Conservation (phyloP, 805 yeast species). For the Lipomyces lipofer region DNA sequence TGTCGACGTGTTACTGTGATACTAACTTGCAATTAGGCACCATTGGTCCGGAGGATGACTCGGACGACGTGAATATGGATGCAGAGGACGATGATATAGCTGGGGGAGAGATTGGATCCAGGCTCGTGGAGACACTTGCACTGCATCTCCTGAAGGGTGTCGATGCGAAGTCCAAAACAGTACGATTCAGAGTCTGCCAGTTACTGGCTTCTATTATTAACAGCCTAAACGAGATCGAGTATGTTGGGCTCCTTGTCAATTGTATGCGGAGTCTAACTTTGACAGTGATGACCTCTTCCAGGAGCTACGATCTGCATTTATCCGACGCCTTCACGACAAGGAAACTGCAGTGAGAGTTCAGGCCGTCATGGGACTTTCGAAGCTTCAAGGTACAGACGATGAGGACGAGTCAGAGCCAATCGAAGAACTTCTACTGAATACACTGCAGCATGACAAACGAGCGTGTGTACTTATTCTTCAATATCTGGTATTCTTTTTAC, state of each 20-base stretch:
- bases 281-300: conserved; percentile 59
- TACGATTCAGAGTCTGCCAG: conserved; percentile 78
- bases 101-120: conserved; percentile 46
- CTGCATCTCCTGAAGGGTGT: conserved; percentile 74
- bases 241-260: neutral
- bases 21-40: neutral
- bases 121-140: conserved; percentile 61
- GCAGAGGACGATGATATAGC: conserved; percentile 39
- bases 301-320: conserved; percentile 58
- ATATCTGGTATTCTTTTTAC: too few relatives aligned
- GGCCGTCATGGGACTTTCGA: conserved; percentile 75
- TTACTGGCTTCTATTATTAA: conserved; percentile 69
- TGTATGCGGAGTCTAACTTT: neutral
- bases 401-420: conserved; percentile 44
- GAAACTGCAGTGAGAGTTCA: conserved; percentile 80
- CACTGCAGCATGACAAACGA: conserved; percentile 73
- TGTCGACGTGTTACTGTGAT: too few relatives aligned
- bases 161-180: conserved; percentile 72
- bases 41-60: conserved; percentile 25
- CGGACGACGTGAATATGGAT: conserved; percentile 33
- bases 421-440: conserved; percentile 48
- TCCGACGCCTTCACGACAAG: conserved; percentile 60
- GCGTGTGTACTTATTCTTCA: conserved; percentile 40
- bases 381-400: conserved; percentile 65
- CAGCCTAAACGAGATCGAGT: conserved; percentile 69